phyloP scores from a whole-genome alignment of 106 monocot genomes.

The Vanilla planifolia region DNA sequence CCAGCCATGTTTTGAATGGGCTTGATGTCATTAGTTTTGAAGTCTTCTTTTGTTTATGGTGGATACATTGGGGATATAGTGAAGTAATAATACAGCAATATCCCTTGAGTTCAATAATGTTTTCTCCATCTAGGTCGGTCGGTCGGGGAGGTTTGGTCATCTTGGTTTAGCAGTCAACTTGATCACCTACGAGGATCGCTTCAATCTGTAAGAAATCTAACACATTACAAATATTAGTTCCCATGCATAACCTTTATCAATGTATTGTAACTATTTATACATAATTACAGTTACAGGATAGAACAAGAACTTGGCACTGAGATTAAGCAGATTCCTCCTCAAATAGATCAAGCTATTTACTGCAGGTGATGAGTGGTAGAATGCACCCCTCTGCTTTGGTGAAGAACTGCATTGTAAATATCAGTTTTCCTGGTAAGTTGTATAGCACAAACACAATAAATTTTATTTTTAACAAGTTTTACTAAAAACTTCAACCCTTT shows the following conservation, averaged over 20 bases:
- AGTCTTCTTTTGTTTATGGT: too few species aligned
- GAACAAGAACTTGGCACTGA: constrained; percentile 98
- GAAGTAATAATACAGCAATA: too few species aligned
- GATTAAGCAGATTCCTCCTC: constrained; percentile 90
- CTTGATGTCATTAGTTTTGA: too few species aligned
- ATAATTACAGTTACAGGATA: constrained; percentile 68
- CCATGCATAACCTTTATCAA: too few species aligned
- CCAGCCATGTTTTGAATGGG: too few species aligned
- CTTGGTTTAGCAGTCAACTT: constrained; percentile 95
- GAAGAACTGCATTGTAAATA: constrained; percentile 8
- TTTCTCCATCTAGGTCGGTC: constrained; percentile 56
- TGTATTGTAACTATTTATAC: neutral
- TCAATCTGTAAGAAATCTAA: constrained; percentile 53
- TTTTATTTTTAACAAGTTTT: too few species aligned
- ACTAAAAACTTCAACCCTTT: too few species aligned
- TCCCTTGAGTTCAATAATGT: neutral
- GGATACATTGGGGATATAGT: too few species aligned
- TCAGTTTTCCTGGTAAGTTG: neutral
- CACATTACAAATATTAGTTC: neutral
- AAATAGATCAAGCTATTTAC: constrained; percentile 86
- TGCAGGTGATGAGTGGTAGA: constrained; percentile 52
- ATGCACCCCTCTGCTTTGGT: neutral
- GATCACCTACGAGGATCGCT: constrained; percentile 92
- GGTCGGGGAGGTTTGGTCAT: constrained; percentile 92
- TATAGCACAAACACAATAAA: too few species aligned